Conservation (phyloP, 495 filamentous ascomycete genomes). For the Aspergillus hancockii region DNA sequence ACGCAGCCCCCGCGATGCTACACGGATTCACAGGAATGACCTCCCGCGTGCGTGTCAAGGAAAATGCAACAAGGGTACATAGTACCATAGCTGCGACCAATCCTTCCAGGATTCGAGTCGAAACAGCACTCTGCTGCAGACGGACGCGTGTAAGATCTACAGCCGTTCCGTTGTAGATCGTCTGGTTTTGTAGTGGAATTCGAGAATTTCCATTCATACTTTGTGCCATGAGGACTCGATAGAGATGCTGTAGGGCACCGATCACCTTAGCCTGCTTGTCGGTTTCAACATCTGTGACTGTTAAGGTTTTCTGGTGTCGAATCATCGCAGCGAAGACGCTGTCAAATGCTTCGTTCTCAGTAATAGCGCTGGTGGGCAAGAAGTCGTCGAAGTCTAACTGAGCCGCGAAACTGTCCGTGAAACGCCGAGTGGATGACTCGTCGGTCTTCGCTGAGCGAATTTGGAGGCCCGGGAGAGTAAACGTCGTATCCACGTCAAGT, state of each 20-base stretch:
- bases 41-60: conserved; percentile 24
- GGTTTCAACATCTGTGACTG: not conserved
- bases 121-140: conserved; percentile 30
- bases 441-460: not conserved
- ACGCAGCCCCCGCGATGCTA: conserved; percentile 32
- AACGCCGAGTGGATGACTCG: not conserved
- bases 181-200: not conserved
- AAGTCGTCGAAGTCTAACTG: not conserved
- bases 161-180: conserved; percentile 7
- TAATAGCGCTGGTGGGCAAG: not conserved
- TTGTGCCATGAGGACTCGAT: conserved; percentile 14
- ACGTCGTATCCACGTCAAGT: not conserved
- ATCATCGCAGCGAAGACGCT: conserved; percentile 7
- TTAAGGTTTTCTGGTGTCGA: conserved; percentile 3
- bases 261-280: not conserved
- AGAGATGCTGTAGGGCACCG: conserved; percentile 9
- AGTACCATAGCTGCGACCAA: conserved; percentile 27
- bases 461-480: not conserved
- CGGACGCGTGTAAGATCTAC: conserved; percentile 5
- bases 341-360: conserved; percentile 7
- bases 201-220: conserved; percentile 5
- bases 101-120: conserved; percentile 34
- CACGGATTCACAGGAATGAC: conserved; percentile 30
- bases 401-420: not conserved
- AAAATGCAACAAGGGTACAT: conserved; percentile 20